Percentiles rank a stretch among this genome's conserved stretches.
These are phyloP conservation scores for Berkeleyomyces basicola DNA, from an alignment of 2,329 filamentous ascomycete genomes.

Conservation along the genomic window DNA sequence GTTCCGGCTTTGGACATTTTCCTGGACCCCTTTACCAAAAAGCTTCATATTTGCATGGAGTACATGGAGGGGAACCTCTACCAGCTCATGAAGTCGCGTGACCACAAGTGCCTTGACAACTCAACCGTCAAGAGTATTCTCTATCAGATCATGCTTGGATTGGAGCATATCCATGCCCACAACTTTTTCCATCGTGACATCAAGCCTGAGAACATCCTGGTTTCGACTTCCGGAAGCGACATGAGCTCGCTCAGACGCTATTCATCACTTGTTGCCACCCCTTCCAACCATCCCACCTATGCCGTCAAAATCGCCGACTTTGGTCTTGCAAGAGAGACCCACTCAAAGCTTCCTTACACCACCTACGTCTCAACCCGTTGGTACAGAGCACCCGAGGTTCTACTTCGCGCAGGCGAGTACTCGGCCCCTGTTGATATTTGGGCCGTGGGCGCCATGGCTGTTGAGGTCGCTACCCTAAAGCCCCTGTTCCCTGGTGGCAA, in stretches of 20 bases:
- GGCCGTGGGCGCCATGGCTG: conserved; percentile 96
- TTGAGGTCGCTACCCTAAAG: conserved; percentile 91
- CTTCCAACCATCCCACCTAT: conserved; percentile 82
- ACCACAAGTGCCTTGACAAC: conserved; percentile 84
- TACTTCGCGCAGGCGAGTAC: conserved; percentile 87
- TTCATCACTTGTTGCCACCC: conserved; percentile 81
- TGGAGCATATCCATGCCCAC: conserved; percentile 95
- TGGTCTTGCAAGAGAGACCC: conserved; percentile 88
- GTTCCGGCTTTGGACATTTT: conserved; percentile 98
- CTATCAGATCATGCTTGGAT: conserved; percentile 87
- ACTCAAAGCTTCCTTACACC: conserved; percentile 90
- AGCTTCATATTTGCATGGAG: conserved; percentile 97
- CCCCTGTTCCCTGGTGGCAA: conserved; percentile 94
- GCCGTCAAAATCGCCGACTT: conserved; percentile 98
- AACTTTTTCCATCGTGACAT: conserved; percentile 98
- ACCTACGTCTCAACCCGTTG: conserved; percentile 97
- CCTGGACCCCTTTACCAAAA: conserved; percentile 86
- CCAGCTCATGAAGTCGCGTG: conserved; percentile 94
- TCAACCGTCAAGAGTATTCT: conserved; percentile 93
- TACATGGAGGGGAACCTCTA: conserved; percentile 99
- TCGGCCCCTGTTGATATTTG: conserved; percentile 97
- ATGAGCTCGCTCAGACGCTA: conserved; percentile 76
- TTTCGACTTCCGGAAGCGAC: conserved; percentile 75
- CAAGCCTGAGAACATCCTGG: conserved; percentile 96
- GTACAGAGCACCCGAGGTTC: conserved; percentile 93